Conservation (phyloP, 1,284 basidiomycete species). For the Cryptococcus sp. region DNA sequence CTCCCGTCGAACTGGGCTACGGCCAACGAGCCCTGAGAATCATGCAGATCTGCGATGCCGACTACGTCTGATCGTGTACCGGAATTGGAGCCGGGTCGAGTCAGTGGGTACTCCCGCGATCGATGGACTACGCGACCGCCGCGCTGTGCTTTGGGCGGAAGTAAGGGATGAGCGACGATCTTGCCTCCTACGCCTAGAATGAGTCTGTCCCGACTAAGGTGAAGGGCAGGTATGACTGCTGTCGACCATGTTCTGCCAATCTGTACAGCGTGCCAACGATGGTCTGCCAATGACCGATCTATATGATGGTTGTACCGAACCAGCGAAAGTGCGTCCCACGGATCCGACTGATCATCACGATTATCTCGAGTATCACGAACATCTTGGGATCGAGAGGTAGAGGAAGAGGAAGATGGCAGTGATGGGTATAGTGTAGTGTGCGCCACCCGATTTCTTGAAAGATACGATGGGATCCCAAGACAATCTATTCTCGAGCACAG, state of each 20-base stretch:
- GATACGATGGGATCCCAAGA: slow-evolving; percentile 41
- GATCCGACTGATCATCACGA: slow-evolving; percentile 9
- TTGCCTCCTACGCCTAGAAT: slow-evolving; percentile 38
- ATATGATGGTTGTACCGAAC: slow-evolving; percentile 33
- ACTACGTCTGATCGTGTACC: slow-evolving; percentile 40
- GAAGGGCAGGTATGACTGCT: slow-evolving; percentile 40
- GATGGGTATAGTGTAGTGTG: slow-evolving; percentile 31
- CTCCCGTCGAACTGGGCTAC: slow-evolving; percentile 46
- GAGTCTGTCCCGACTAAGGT: slow-evolving; percentile 26
- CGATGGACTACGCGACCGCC: slow-evolving; percentile 7
- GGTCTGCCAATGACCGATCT: slow-evolving; percentile 15
- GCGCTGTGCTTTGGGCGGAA: slow-evolving; percentile 3
- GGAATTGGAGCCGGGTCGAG: slow-evolving; percentile 2
- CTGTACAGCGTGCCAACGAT: slow-evolving; percentile 41
- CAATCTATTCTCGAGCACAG: slow-evolving; percentile 22
- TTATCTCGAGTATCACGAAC: too few relatives aligned
- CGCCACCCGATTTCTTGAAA: slow-evolving; percentile 26
- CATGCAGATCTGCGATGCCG: slow-evolving; percentile 29
- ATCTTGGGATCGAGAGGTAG: too few relatives aligned
- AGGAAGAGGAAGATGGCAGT: background rate
- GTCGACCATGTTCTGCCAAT: slow-evolving; percentile 41
- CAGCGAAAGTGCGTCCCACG: slow-evolving; percentile 27
- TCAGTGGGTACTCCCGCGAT: slow-evolving; percentile 26
- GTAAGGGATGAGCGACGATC: slow-evolving; percentile 38
- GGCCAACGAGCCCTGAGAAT: slow-evolving; percentile 16